These are phyloP conservation scores for Cryphonectria radicalis DNA, from an alignment of 2,329 filamentous ascomycete species.

Conservation along the genomic window DNA sequence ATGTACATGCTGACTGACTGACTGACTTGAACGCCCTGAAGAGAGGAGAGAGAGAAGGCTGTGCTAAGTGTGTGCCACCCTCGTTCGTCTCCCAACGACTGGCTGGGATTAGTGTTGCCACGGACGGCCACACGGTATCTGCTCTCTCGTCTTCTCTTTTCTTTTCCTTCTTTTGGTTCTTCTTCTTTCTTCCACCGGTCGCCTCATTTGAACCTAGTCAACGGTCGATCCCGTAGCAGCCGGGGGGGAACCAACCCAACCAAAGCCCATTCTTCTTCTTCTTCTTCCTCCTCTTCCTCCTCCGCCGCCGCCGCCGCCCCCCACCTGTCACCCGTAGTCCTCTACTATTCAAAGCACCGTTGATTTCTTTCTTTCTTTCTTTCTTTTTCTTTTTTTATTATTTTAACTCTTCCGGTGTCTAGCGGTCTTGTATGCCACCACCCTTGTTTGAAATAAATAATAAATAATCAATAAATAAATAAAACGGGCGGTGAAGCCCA, in stretches of 20 bases:
- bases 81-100: no score
- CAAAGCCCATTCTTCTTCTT: no score
- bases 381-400: no score
- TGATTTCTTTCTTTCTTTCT: no score
- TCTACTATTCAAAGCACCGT: not conserved
- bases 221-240: not conserved
- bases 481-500: conserved; percentile 1
- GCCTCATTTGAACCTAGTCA: not conserved
- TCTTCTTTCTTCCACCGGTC: conserved; percentile 8
- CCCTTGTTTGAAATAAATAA: no score
- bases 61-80: no score
- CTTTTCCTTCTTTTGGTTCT: not conserved
- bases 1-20: not conserved
- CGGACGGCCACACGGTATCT: no score
- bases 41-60: no score
- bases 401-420: not conserved
- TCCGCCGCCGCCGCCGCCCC: not conserved
- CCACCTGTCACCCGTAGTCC: not conserved
- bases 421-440: no score
- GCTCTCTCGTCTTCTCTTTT: not conserved
- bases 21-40: not conserved
- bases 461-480: not conserved
- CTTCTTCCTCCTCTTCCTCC: no score
- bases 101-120: no score
- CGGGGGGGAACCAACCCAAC: not conserved